These are phyloP conservation scores for Ormosia semicastrata DNA, from an alignment of 306 rosid genomes.

Conservation along the genomic window DNA sequence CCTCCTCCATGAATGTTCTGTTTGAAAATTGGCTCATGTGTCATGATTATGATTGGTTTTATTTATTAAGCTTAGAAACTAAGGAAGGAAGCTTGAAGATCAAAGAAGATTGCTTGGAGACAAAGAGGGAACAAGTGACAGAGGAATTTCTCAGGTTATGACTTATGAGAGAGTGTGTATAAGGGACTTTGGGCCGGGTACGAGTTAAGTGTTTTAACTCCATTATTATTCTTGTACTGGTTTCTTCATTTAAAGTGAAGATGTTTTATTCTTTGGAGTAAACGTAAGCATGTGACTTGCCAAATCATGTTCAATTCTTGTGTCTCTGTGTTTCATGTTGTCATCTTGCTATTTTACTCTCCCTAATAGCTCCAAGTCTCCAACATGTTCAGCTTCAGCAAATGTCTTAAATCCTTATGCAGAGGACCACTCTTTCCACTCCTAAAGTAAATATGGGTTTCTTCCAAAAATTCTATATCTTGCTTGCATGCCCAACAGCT, in stretches of 20 bases:
- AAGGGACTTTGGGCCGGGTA: background rate
- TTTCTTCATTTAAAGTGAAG: too few relatives aligned
- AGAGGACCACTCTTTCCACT: conserved; percentile 1
- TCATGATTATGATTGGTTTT: background rate
- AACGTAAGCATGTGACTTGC: too few relatives aligned
- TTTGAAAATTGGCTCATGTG: background rate
- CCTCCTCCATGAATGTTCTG: background rate
- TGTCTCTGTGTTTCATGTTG: too few relatives aligned
- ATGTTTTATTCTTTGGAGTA: background rate
- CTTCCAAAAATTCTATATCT: background rate
- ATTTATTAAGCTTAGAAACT: background rate
- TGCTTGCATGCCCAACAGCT: conserved; percentile 1
- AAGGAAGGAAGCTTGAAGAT: background rate
- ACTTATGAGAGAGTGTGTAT: background rate
- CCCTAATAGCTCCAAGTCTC: too few relatives aligned
- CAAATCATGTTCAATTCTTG: too few relatives aligned
- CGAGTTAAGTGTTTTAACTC: background rate
- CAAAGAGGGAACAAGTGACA: too few relatives aligned
- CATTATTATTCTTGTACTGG: background rate
- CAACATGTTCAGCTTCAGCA: background rate
- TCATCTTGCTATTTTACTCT: too few relatives aligned
- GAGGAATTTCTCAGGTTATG: background rate
- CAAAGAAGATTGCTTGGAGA: background rate
- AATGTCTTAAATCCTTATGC: conserved; percentile 16
- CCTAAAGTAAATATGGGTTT: conserved; percentile 23